A percentile compares a stretch with the other conserved stretches of the same genome.
These are phyloP conservation scores for Fonsecaea pedrosoi DNA, from an alignment of 2,329 filamentous ascomycete species.

Conservation along the genomic window DNA sequence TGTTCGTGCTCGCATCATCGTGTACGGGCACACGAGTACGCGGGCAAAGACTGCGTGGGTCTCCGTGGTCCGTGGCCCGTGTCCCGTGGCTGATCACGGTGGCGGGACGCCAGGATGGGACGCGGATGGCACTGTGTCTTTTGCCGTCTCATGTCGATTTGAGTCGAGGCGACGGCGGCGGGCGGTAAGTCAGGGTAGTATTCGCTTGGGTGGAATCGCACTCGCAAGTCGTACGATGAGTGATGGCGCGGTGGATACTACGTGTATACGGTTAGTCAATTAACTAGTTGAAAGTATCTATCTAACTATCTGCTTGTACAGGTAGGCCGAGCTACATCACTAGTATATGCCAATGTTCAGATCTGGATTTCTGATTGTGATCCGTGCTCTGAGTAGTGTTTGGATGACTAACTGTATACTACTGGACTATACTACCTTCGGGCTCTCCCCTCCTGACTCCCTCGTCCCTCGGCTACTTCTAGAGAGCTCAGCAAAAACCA, in stretches of 20 bases:
- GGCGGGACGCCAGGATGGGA: background rate
- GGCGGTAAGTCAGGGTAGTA: slow-evolving; percentile 6
- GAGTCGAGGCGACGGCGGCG: no score
- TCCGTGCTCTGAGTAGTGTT: background rate
- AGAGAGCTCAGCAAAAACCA: no score
- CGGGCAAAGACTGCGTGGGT: background rate
- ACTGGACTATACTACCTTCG: background rate
- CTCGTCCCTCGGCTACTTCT: no score
- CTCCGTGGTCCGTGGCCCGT: background rate
- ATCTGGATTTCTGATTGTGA: background rate
- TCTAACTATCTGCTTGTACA: no score
- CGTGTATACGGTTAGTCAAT: background rate
- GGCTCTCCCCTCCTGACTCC: background rate
- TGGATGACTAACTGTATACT: background rate
- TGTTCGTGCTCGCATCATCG: background rate
- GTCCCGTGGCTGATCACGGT: background rate
- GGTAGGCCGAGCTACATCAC: background rate
- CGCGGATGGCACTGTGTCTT: background rate
- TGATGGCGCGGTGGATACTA: background rate
- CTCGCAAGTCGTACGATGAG: no score
- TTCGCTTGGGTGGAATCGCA: background rate
- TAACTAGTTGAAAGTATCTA: background rate
- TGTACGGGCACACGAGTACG: background rate
- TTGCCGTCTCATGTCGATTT: background rate
- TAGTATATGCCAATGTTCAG: background rate